These are phyloP conservation scores for Laguncularia racemosa DNA, from an alignment of 345 rosid species.

Conservation along the genomic window DNA sequence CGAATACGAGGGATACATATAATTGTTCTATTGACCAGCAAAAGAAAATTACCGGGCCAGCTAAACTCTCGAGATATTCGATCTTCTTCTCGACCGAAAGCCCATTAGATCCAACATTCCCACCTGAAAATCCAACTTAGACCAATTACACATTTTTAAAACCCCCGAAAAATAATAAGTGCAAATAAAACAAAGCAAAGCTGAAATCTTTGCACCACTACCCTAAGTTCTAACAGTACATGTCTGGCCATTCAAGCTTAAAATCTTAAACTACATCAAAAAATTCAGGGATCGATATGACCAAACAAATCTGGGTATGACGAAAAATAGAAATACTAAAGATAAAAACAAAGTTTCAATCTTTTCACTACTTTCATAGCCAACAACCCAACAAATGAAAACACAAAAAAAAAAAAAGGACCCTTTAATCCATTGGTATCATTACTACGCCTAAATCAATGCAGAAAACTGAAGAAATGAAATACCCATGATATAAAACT, in stretches of 20 bases:
- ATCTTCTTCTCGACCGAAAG: slow-evolving; percentile 85
- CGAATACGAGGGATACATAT: too few species aligned
- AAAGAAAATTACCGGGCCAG: slow-evolving; percentile 25
- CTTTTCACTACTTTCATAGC: too few species aligned
- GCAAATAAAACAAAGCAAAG: background rate
- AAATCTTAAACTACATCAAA: too few species aligned
- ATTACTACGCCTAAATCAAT: too few species aligned
- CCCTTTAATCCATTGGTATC: too few species aligned
- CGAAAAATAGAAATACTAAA: background rate
- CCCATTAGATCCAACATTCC: slow-evolving; percentile 41
- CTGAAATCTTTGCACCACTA: background rate
- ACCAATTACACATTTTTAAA: background rate
- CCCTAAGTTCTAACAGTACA: too few species aligned
- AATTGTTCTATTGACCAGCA: background rate
- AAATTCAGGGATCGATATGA: too few species aligned
- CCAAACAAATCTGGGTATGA: too few species aligned
- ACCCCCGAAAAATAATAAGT: background rate
- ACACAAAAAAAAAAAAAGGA: too few species aligned
- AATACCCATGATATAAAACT: too few species aligned
- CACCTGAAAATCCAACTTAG: slow-evolving; percentile 36
- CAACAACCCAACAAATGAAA: too few species aligned
- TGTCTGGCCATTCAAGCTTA: too few species aligned
- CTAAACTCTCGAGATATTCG: slow-evolving; percentile 76
- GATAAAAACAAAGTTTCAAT: background rate
- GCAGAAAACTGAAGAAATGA: background rate